Evolutionary conservation across 306 rosid genomes (phyloP).

Genomic region (Prunus mira): DNA sequence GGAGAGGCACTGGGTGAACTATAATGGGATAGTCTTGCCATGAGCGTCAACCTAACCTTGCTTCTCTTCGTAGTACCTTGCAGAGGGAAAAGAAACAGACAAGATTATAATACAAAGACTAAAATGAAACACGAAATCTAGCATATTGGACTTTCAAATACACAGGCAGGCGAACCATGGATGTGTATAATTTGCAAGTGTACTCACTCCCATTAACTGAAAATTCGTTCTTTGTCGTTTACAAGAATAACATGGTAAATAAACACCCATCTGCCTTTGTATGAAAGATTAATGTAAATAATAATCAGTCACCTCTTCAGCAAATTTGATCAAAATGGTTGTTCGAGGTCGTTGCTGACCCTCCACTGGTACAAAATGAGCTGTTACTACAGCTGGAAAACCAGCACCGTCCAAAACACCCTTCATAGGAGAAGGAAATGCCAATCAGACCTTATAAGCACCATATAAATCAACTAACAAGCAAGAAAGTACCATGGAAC

Average conservation of each 20-base stretch:
- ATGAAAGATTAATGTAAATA: not conserved
- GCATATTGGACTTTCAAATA: not conserved
- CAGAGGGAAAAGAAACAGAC: not conserved
- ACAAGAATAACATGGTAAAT: too few relatives aligned
- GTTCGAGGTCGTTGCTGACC: slow-evolving; percentile 96
- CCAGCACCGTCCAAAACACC: slow-evolving; percentile 93
- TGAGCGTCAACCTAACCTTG: slow-evolving; percentile 70
- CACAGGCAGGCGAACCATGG: too few relatives aligned
- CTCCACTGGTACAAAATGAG: slow-evolving; percentile 98
- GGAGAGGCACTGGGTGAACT: slow-evolving; percentile 24
- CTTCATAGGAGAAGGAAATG: slow-evolving; percentile 42
- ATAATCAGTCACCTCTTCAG: slow-evolving; percentile 68
- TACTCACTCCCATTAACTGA: not conserved
- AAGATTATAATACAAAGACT: not conserved
- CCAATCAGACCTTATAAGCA: slow-evolving; percentile 24
- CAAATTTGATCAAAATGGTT: slow-evolving; percentile 90
- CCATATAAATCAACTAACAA: slow-evolving; percentile 8
- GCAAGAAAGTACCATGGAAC: slow-evolving; percentile 18
- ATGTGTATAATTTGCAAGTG: too few relatives aligned
- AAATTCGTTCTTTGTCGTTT: not conserved
- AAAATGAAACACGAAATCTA: not conserved
- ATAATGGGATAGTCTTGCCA: slow-evolving; percentile 14
- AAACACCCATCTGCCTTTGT: not conserved
- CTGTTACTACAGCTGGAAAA: slow-evolving; percentile 97
- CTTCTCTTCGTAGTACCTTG: slow-evolving; percentile 91